Conservation (phyloP, 345 rosid species). For the Arabidopsis arenosa region DNA sequence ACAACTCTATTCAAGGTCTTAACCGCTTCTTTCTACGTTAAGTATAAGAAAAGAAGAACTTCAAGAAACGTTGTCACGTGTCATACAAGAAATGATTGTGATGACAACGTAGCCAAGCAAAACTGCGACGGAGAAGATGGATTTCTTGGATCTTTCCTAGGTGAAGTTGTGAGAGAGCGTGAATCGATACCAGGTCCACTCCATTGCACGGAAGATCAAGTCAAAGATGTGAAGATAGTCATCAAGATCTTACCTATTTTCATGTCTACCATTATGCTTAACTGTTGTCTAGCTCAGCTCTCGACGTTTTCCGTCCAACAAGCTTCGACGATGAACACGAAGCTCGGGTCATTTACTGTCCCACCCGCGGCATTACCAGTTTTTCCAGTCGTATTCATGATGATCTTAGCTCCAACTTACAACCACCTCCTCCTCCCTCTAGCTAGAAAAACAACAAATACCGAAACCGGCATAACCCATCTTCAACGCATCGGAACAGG, state of each 20-base stretch:
- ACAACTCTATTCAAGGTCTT: slow-evolving; percentile 78
- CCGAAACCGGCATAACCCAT: slow-evolving; percentile 77
- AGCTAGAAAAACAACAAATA: slow-evolving; percentile 62
- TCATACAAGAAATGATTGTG: slow-evolving; percentile 47
- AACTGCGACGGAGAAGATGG: slow-evolving; percentile 38
- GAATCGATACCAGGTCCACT: slow-evolving; percentile 46
- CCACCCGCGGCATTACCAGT: slow-evolving; percentile 94
- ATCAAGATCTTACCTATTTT: slow-evolving; percentile 71
- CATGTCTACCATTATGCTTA: slow-evolving; percentile 85
- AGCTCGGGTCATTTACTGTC: slow-evolving; percentile 63
- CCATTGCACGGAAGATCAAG: slow-evolving; percentile 63
- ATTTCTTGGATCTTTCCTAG: slow-evolving; percentile 50
- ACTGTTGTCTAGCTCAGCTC: slow-evolving; percentile 96
- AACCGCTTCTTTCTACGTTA: slow-evolving; percentile 54
- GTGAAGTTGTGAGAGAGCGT: slow-evolving; percentile 43
- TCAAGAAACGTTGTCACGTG: slow-evolving; percentile 51
- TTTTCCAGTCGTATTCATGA: slow-evolving; percentile 79
- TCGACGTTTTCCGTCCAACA: slow-evolving; percentile 92
- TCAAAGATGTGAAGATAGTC: slow-evolving; percentile 72
- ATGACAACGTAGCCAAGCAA: slow-evolving; percentile 8
- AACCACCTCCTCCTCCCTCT: slow-evolving; percentile 69
- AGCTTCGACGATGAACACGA: slow-evolving; percentile 90
- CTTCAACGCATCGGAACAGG: slow-evolving; percentile 87
- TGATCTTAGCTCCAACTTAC: slow-evolving; percentile 77
- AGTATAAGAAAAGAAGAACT: slow-evolving; percentile 41